phyloP scores from a whole-genome alignment of 1,284 basidiomycete genomes.

The Blastosporella zonata region DNA sequence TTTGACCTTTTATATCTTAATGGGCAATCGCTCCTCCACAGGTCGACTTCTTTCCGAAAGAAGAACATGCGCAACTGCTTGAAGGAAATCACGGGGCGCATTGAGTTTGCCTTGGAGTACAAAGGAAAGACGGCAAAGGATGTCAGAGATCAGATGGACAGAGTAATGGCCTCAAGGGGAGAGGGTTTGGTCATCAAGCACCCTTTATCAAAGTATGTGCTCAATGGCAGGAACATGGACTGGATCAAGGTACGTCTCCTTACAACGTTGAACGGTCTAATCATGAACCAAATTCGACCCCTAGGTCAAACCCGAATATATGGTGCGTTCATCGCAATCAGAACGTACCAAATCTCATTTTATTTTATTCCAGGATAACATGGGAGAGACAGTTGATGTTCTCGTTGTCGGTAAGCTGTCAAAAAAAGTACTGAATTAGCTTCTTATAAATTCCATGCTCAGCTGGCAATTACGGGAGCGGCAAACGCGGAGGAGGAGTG shows the following conservation, averaged over 20 bases:
- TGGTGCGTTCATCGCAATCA: constrained; percentile 48
- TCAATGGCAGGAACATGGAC: constrained; percentile 83
- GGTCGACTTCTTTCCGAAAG: constrained; percentile 64
- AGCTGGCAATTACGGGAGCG: constrained; percentile 75
- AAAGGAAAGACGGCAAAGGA: constrained; percentile 78
- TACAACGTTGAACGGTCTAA: background rate
- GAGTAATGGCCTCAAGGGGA: constrained; percentile 78
- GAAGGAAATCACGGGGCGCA: constrained; percentile 64
- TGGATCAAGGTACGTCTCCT: constrained; percentile 78
- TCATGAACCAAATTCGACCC: background rate
- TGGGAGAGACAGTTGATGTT: constrained; percentile 87
- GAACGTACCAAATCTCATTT: constrained; percentile 2
- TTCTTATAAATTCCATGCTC: background rate
- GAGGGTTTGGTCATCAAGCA: constrained; percentile 93
- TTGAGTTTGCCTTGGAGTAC: constrained; percentile 75
- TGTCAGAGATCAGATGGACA: constrained; percentile 74
- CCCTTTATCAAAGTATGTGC: constrained; percentile 70
- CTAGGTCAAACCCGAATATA: constrained; percentile 89
- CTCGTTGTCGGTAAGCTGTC: constrained; percentile 71
- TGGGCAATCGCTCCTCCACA: constrained; percentile 64
- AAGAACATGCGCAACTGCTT: constrained; percentile 65
- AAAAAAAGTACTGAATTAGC: constrained; percentile 2
- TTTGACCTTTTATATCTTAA: constrained; percentile 92
- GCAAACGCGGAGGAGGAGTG: constrained; percentile 75
- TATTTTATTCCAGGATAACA: constrained; percentile 69